These are phyloP conservation scores for Pseudonectria foliicola DNA, from an alignment of 2,329 filamentous ascomycete species.

Conservation along the genomic window DNA sequence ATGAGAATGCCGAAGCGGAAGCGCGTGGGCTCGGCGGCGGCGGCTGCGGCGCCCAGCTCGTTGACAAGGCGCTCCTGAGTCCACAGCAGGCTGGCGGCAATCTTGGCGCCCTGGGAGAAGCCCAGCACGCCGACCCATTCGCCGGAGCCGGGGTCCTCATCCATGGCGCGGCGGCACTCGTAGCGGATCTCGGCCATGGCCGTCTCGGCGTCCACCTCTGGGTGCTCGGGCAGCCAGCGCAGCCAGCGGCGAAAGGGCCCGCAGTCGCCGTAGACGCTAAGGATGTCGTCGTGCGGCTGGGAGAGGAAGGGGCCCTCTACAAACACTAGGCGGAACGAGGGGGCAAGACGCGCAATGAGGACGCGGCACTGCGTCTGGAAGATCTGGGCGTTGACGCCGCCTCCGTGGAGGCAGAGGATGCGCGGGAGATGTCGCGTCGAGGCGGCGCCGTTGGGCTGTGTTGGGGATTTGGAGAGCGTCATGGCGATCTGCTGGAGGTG, in stretches of 20 bases:
- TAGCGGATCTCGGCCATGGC: slow-evolving; percentile 34
- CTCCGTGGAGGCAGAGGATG: slow-evolving; percentile 75
- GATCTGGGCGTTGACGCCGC: slow-evolving; percentile 64
- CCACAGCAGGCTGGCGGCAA: slow-evolving; percentile 52
- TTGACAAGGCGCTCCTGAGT: slow-evolving; percentile 51
- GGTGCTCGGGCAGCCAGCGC: slow-evolving; percentile 54
- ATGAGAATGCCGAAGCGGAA: slow-evolving; percentile 32
- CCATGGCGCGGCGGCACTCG: slow-evolving; percentile 40
- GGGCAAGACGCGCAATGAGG: slow-evolving; percentile 37
- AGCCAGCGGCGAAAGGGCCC: slow-evolving; percentile 60
- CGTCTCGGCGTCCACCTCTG: slow-evolving; percentile 39
- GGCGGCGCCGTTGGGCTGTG: slow-evolving; percentile 1
- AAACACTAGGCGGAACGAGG: slow-evolving; percentile 64
- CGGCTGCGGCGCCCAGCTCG: slow-evolving; percentile 23
- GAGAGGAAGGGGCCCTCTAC: slow-evolving; percentile 62
- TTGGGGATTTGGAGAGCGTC: slow-evolving; percentile 14
- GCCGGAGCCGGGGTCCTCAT: slow-evolving; percentile 46
- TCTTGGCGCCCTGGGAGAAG: slow-evolving; percentile 61
- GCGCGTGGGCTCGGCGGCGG: slow-evolving; percentile 10
- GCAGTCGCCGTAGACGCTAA: slow-evolving; percentile 55
- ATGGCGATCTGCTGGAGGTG: too few relatives aligned
- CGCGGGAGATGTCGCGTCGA: slow-evolving; percentile 43
- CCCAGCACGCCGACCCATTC: slow-evolving; percentile 55
- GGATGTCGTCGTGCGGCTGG: slow-evolving; percentile 53
- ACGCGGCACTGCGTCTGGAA: slow-evolving; percentile 62